phyloP scores from a whole-genome alignment of 495 filamentous ascomycete genomes.

The Aspergillus mulundensis region DNA sequence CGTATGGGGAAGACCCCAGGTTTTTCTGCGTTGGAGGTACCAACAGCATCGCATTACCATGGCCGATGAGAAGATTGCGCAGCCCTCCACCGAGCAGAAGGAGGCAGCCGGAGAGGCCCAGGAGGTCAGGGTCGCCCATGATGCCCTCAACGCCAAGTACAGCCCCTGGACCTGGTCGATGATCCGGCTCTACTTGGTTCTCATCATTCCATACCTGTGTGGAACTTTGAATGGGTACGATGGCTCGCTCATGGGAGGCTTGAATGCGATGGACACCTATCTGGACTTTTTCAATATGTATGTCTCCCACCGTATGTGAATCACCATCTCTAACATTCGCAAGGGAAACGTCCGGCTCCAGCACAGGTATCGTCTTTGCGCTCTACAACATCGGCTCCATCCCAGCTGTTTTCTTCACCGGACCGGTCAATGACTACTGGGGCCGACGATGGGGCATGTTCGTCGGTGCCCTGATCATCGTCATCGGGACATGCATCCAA shows the following conservation, averaged over 20 bases:
- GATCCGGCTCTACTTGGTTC: constrained; percentile 19
- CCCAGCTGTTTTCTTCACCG: constrained; percentile 18
- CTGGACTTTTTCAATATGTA: constrained; percentile 35
- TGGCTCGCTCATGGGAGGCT: constrained; percentile 43
- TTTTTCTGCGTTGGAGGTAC: not conserved
- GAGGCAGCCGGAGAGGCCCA: not conserved
- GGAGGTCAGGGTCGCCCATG: constrained; percentile 9
- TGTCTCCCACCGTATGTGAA: constrained; percentile 1
- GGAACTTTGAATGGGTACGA: constrained; percentile 46
- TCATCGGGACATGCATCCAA: constrained; percentile 53
- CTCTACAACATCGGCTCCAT: constrained; percentile 51
- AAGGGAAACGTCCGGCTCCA: constrained; percentile 21
- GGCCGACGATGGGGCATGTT: constrained; percentile 62
- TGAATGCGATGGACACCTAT: constrained; percentile 36
- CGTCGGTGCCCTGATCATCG: constrained; percentile 53
- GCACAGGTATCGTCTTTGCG: constrained; percentile 51
- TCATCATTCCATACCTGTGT: constrained; percentile 21
- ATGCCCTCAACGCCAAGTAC: constrained; percentile 13
- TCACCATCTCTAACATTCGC: not conserved
- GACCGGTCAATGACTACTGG: constrained; percentile 28
- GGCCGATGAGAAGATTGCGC: not conserved
- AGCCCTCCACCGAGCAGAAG: not conserved
- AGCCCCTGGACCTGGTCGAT: constrained; percentile 20
- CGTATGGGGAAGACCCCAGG: not conserved
- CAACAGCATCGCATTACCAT: not conserved